phyloP scores from a whole-genome alignment of 768 basidiomycete genomes.

The Psilocybe subaeruginosa region DNA sequence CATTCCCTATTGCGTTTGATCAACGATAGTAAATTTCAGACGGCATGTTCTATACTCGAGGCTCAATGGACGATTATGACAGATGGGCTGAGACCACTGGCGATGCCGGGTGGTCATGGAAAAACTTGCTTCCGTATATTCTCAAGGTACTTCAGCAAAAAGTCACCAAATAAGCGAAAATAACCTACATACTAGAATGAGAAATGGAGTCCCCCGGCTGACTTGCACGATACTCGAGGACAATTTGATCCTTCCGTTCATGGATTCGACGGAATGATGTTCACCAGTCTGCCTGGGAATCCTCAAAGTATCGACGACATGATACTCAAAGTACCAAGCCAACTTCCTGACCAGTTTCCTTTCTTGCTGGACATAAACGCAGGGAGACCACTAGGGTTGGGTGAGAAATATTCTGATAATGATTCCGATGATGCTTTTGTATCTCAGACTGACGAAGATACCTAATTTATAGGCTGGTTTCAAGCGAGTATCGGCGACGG shows the following conservation, averaged over 20 bases:
- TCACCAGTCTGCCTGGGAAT: constrained; percentile 35
- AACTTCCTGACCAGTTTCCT: constrained; percentile 29
- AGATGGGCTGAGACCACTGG: constrained; percentile 29
- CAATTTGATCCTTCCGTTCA: constrained; percentile 41
- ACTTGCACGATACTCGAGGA: constrained; percentile 38
- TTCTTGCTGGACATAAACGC: constrained; percentile 32
- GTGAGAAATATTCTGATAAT: not conserved
- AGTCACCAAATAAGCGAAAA: not conserved
- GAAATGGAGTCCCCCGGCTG: constrained; percentile 35
- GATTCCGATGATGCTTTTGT: no score
- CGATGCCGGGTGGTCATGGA: constrained; percentile 40
- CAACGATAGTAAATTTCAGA: constrained; percentile 19
- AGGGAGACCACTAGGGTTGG: constrained; percentile 29
- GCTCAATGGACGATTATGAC: constrained; percentile 32
- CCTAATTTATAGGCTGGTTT: constrained; percentile 19
- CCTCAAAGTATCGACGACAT: constrained; percentile 31
- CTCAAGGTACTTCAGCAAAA: constrained; percentile 23
- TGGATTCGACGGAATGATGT: constrained; percentile 33
- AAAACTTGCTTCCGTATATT: constrained; percentile 31
- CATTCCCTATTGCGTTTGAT: not conserved
- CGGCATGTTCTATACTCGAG: constrained; percentile 35
- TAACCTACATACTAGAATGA: constrained; percentile 33
- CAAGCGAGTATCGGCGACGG: constrained; percentile 25
- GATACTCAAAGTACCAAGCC: constrained; percentile 31
- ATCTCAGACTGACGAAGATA: not conserved